These are phyloP conservation scores for Mortierella sp. DNA, from an alignment of 371 early-diverging fungal genomes.

Conservation along the genomic window DNA sequence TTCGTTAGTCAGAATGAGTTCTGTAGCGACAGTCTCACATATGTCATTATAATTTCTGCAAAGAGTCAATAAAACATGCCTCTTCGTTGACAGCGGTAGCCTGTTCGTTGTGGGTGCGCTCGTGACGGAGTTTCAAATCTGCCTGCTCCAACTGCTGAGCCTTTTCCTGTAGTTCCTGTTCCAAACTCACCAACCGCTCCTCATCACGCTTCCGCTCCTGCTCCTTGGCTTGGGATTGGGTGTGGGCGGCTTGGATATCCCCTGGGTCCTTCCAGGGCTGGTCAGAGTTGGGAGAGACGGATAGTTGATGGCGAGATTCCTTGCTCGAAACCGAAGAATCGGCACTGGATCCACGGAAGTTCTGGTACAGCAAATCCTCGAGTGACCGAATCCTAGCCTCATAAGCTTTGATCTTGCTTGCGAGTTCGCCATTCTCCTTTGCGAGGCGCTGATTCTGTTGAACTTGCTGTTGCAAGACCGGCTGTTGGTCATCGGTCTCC, in stretches of 20 bases:
- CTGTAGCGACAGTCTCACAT: no score
- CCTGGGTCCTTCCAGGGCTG: slow-evolving; percentile 43
- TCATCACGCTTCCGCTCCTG: slow-evolving; percentile 30
- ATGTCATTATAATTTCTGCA: background rate
- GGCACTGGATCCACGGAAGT: slow-evolving; percentile 40
- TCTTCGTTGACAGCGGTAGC: slow-evolving; percentile 31
- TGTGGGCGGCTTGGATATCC: slow-evolving; percentile 25
- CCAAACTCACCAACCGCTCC: slow-evolving; percentile 22
- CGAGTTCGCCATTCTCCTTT: slow-evolving; percentile 56
- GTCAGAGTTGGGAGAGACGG: slow-evolving; percentile 15
- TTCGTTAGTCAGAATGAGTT: background rate
- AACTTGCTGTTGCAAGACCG: slow-evolving; percentile 31
- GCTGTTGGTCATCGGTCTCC: slow-evolving; percentile 40
- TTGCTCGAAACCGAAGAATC: slow-evolving; percentile 41
- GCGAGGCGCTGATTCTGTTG: slow-evolving; percentile 37
- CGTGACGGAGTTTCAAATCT: slow-evolving; percentile 26
- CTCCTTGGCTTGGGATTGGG: slow-evolving; percentile 38
- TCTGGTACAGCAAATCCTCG: slow-evolving; percentile 62
- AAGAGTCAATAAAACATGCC: slow-evolving; percentile 16
- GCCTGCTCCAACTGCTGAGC: slow-evolving; percentile 22
- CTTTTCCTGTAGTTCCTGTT: slow-evolving; percentile 33
- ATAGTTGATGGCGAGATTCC: slow-evolving; percentile 31
- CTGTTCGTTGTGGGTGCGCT: slow-evolving; percentile 26
- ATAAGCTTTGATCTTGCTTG: slow-evolving; percentile 63
- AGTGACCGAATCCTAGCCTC: slow-evolving; percentile 63